These are phyloP conservation scores for Backusella liffmaniae DNA, from an alignment of 192 early-diverging fungal species.

Conservation along the genomic window DNA sequence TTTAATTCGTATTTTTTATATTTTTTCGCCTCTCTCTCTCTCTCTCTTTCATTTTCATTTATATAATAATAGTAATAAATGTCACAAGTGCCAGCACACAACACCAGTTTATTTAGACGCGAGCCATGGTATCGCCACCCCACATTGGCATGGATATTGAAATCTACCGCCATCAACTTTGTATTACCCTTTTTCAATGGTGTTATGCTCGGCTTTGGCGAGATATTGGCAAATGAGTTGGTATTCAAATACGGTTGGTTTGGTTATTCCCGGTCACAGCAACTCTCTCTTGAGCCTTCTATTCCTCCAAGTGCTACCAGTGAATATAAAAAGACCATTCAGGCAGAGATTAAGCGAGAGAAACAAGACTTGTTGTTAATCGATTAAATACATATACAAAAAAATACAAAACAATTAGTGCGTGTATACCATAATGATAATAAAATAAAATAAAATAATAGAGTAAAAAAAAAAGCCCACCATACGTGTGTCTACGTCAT, in stretches of 20 bases:
- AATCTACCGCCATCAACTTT: constrained; percentile 55
- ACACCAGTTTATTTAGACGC: not conserved
- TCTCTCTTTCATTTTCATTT: not conserved
- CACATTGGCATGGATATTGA: constrained; percentile 35
- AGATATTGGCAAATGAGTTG: constrained; percentile 80
- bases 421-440: no score
- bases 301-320: constrained; percentile 26
- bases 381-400: not conserved
- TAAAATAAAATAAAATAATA: not conserved
- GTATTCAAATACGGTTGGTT: constrained; percentile 75
- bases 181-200: constrained; percentile 59
- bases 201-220: constrained; percentile 73
- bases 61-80: not conserved
- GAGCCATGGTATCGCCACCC: constrained; percentile 37
- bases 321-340: constrained; percentile 26
- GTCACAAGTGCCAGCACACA: constrained; percentile 1
- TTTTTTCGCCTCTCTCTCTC: not conserved
- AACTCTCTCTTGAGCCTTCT: not conserved
- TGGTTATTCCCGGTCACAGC: constrained; percentile 24
- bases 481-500: not conserved
- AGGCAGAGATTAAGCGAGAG: constrained; percentile 8
- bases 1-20: not conserved
- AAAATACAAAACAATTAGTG: not conserved
- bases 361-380: constrained; percentile 9
- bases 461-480: not conserved